Evolutionary conservation across 306 rosid genomes (phyloP), one percentile per base, ranked within the genome.

Genomic region (Castanea crenata): DNA sequence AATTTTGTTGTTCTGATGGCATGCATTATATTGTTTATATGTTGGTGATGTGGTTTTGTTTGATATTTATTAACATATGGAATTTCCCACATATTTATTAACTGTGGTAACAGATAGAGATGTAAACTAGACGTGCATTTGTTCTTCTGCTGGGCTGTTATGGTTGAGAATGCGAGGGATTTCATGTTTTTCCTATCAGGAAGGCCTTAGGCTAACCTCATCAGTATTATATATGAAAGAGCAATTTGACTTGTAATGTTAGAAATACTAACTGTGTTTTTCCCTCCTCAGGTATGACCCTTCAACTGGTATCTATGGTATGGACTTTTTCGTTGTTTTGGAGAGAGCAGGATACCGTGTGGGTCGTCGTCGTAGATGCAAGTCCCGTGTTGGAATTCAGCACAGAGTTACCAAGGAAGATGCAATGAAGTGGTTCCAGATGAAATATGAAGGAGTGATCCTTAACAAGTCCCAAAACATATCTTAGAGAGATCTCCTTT

Each of bases 391-490:
- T 79, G 92, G 94, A 62, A 88, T 88, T 78, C 89, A 90, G 68
- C 88, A 88, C 69, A 83, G 89, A 73, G 91, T 86, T 20, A 90
- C 89, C 8, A 88, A 88, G 78, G 92, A 90, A 10, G 91, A 86
- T 20, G 75, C 94, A 35, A 90, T 86, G 94, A 90, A 88, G 83
- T 85, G 89, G 90, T 90, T 90, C 83, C 92, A 88, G 76, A 90
- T 90, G 71, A 90, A 86, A 74, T 90, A 84, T 69, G 92, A 88
- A 85, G 93, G 88, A 52, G 90, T 90, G 41, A 88, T 90, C 31
- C 88, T 90, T n/a, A 90, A 90, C 89, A 88, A 88, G 87, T 81
- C 89, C 21, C 88, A 83, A 21, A 31, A 81, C 71, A 31, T 77
- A 54, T 56, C 62, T 70, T 78, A 81, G 77, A 55, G 70, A 6